phyloP scores from a whole-genome alignment of 345 rosid genomes.

The Tarenaya hassleriana region DNA sequence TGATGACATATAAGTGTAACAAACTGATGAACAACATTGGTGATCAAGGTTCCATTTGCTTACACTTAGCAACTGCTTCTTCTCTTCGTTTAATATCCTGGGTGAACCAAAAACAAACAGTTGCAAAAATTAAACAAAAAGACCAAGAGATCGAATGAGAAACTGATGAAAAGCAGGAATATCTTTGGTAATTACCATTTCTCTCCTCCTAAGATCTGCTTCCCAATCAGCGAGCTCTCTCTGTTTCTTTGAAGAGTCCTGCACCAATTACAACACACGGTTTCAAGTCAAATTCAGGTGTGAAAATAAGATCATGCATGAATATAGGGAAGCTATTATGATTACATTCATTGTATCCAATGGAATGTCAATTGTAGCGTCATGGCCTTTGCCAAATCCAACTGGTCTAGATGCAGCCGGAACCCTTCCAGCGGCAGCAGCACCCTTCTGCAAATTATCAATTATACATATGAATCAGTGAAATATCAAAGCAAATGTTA shows the following conservation, averaged over 20 bases:
- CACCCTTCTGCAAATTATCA: conserved; percentile 48
- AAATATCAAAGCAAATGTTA: not conserved
- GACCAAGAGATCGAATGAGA: not conserved
- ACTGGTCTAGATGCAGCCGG: conserved; percentile 53
- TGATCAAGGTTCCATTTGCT: conserved; percentile 10
- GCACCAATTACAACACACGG: conserved; percentile 21
- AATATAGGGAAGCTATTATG: not conserved
- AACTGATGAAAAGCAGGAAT: not conserved
- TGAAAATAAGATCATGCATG: not conserved
- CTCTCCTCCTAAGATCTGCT: conserved; percentile 85
- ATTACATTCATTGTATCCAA: conserved; percentile 70
- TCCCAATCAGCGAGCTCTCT: conserved; percentile 86
- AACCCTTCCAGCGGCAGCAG: conserved; percentile 44
- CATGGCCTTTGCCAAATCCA: conserved; percentile 61
- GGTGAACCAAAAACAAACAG: not conserved
- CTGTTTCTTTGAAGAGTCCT: conserved; percentile 67
- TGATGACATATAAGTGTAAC: not conserved
- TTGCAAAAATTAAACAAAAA: not conserved
- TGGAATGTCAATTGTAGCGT: conserved; percentile 89
- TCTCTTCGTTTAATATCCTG: conserved; percentile 57
- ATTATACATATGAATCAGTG: conserved; percentile 2
- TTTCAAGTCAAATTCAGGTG: conserved; percentile 13
- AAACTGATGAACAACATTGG: not conserved
- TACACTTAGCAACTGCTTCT: conserved; percentile 55
- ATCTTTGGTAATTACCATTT: conserved; percentile 38